Percentiles rank a stretch among this genome's conserved stretches.
Conservation (phyloP, 495 filamentous ascomycete species). For the Pyrenula aspistea region DNA sequence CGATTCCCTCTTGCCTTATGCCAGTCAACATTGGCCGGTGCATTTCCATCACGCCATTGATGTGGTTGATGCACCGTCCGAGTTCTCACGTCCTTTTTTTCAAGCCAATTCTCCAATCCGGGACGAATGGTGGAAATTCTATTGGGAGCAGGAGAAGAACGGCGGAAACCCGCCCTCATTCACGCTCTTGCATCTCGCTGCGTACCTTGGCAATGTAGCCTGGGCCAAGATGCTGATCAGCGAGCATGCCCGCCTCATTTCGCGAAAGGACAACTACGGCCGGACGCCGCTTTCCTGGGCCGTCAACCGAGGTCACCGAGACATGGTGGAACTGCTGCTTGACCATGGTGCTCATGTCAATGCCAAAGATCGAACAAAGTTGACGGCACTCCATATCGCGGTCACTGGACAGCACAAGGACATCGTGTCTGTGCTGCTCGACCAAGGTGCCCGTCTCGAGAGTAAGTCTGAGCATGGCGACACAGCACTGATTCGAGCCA, state of each 20-base stretch:
- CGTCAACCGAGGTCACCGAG: conserved; percentile 6
- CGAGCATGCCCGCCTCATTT: conserved; percentile 5
- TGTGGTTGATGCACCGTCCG: conserved; percentile 6
- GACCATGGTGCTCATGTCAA: conserved; percentile 11
- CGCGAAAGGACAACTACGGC: conserved; percentile 1
- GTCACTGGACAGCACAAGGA: conserved; percentile 9
- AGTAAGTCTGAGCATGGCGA: background rate
- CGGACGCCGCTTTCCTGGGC: conserved; percentile 5
- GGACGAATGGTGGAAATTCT: conserved; percentile 5
- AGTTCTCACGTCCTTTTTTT: conserved; percentile 13
- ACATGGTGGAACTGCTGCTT: conserved; percentile 12
- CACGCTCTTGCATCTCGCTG: conserved; percentile 20
- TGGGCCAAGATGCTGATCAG: conserved; percentile 8
- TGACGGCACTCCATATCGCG: conserved; percentile 12
- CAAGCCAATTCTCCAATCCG: conserved; percentile 7
- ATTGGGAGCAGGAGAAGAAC: conserved; percentile 1
- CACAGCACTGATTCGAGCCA: background rate
- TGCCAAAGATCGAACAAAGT: conserved; percentile 6
- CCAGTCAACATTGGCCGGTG: conserved; percentile 8
- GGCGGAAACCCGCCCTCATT: conserved; percentile 2
- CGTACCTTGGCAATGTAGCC: conserved; percentile 14
- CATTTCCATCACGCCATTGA: conserved; percentile 8
- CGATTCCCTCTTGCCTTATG: conserved; percentile 13
- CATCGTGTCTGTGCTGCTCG: conserved; percentile 8
- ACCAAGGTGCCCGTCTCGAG: background rate